phyloP scores from a whole-genome alignment of 805 yeast species.

The Ogataea ganodermae region DNA sequence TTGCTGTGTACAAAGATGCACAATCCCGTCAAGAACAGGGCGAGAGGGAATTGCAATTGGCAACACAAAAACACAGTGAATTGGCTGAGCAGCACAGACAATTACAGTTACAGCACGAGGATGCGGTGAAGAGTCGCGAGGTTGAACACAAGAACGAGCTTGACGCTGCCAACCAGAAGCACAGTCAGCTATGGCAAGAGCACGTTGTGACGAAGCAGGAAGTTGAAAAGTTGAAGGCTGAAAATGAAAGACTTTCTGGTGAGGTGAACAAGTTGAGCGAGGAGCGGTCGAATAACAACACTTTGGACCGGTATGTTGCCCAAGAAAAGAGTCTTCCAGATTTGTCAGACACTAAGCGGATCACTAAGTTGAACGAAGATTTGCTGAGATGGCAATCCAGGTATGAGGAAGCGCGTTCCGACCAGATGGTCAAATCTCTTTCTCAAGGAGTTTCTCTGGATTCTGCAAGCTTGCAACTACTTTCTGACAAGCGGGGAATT shows the following conservation, averaged over 20 bases:
- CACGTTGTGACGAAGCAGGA: constrained; percentile 11
- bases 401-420: constrained; percentile 48
- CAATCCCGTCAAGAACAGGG: neutral
- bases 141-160: constrained; percentile 4
- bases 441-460: constrained; percentile 9
- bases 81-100: neutral
- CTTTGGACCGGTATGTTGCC: constrained; percentile 9
- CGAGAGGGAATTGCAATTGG: neutral
- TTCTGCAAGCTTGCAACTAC: constrained; percentile 8
- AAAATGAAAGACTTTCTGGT: constrained; percentile 13
- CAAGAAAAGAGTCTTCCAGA: constrained; percentile 7
- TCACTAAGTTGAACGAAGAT: constrained; percentile 26
- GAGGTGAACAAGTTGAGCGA: constrained; percentile 14
- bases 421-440: constrained; percentile 18
- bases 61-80: neutral
- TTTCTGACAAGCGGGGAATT: constrained; percentile 40
- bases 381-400: constrained; percentile 50
- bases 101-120: neutral
- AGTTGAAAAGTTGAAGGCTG: constrained; percentile 12
- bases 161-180: constrained; percentile 6
- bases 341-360: constrained; percentile 11
- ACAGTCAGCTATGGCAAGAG: constrained; percentile 9
- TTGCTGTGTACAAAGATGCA: constrained; percentile 6
- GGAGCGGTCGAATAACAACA: constrained; percentile 10
- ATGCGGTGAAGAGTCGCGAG: neutral